phyloP scores from a whole-genome alignment of 2,329 filamentous ascomycete species.

The Apiospora hydei region DNA sequence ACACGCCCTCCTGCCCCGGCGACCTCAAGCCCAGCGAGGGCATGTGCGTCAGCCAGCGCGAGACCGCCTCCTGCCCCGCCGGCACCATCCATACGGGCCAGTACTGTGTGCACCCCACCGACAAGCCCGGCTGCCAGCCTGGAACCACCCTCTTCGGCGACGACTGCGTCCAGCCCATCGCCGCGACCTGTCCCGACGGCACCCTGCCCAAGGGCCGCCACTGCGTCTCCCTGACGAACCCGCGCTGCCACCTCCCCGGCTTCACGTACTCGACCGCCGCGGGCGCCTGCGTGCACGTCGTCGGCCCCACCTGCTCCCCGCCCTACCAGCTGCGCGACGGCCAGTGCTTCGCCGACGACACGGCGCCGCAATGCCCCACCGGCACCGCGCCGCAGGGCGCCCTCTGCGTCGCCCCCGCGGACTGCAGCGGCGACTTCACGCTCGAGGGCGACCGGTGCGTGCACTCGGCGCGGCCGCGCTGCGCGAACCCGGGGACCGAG shows the following conservation, averaged over 20 bases:
- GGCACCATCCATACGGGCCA: not conserved
- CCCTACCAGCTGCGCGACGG: constrained; percentile 9
- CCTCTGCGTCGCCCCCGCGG: not conserved
- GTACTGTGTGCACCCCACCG: constrained; percentile 2
- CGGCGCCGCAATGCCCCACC: not conserved
- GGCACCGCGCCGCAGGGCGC: not conserved
- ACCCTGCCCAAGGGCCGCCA: not conserved
- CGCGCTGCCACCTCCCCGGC: not conserved
- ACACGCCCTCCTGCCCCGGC: not conserved
- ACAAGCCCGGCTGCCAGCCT: not conserved
- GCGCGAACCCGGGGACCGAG: not conserved
- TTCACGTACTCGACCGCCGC: not conserved
- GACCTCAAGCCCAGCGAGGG: not conserved
- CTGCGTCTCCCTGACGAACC: not conserved
- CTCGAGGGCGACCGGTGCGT: constrained; percentile 12
- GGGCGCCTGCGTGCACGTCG: not conserved
- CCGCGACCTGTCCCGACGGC: not conserved
- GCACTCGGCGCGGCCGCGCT: not conserved
- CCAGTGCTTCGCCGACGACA: constrained; percentile 1
- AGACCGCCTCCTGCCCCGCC: not conserved
- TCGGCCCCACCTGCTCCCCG: not conserved
- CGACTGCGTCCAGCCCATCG: not conserved
- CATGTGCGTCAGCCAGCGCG: not conserved
- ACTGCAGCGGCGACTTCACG: not conserved
- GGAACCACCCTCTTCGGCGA: not conserved